Conservation (phyloP, 2,329 filamentous ascomycete species). For the Xylaria sp. region DNA sequence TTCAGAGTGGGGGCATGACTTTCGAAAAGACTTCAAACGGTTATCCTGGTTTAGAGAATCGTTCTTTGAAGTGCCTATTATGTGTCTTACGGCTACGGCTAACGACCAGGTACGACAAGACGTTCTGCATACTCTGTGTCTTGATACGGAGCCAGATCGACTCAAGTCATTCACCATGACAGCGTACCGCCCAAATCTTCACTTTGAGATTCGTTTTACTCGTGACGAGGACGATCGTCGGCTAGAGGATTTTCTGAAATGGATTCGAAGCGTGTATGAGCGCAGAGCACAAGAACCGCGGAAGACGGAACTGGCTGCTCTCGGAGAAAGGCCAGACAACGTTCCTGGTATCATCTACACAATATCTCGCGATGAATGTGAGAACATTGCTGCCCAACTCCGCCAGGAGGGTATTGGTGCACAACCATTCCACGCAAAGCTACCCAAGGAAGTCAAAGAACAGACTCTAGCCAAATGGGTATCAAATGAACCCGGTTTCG, state of each 20-base stretch:
- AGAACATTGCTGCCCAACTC: slow-evolving; percentile 73
- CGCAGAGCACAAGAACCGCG: slow-evolving; percentile 72
- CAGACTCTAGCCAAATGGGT: slow-evolving; percentile 79
- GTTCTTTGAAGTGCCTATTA: slow-evolving; percentile 88
- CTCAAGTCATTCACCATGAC: slow-evolving; percentile 84
- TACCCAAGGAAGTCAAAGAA: slow-evolving; percentile 75
- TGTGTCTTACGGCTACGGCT: slow-evolving; percentile 92
- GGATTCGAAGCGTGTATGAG: slow-evolving; percentile 78
- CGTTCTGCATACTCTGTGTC: slow-evolving; percentile 78
- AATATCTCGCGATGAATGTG: slow-evolving; percentile 78
- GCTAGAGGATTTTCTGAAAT: slow-evolving; percentile 78
- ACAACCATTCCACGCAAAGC: slow-evolving; percentile 76
- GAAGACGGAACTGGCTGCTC: slow-evolving; percentile 66
- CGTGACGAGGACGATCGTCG: slow-evolving; percentile 78
- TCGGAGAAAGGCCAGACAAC: slow-evolving; percentile 67
- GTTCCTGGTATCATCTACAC: slow-evolving; percentile 86
- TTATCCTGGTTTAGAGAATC: slow-evolving; percentile 85
- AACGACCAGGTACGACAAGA: slow-evolving; percentile 84
- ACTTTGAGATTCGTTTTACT: slow-evolving; percentile 89
- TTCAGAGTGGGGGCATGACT: slow-evolving; percentile 98
- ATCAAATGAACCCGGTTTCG: slow-evolving; percentile 78
- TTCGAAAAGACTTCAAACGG: slow-evolving; percentile 89
- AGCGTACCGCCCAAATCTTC: slow-evolving; percentile 84
- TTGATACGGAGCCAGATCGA: slow-evolving; percentile 68
- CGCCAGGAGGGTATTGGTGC: slow-evolving; percentile 77